These are phyloP conservation scores for Carpinus fangiana DNA, from an alignment of 306 rosid species.

Conservation along the genomic window DNA sequence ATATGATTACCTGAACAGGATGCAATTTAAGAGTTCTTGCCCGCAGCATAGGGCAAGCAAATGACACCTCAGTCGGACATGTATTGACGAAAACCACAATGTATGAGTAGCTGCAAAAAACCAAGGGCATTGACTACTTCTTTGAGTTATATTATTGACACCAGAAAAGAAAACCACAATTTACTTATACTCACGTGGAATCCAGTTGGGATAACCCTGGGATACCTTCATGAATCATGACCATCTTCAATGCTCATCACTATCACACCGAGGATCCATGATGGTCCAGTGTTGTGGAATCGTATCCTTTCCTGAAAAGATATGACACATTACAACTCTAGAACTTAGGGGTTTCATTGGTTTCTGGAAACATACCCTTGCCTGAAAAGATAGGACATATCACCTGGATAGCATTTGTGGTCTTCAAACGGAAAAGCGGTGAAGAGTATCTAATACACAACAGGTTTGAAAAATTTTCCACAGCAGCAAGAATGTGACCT, in stretches of 20 bases:
- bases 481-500: constrained; percentile 54
- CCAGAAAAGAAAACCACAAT: constrained; percentile 17
- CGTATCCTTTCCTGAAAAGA: constrained; percentile 57
- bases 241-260: constrained; percentile 98
- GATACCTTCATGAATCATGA: constrained; percentile 50
- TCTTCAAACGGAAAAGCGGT: constrained; percentile 85
- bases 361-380: constrained; percentile 3
- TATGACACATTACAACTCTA: constrained; percentile 6
- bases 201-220: constrained; percentile 86
- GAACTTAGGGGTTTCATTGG: constrained; percentile 14
- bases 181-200: constrained; percentile 63
- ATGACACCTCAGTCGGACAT: constrained; percentile 70
- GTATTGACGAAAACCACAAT: constrained; percentile 74
- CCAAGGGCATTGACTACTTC: constrained; percentile 24
- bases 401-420: constrained; percentile 83
- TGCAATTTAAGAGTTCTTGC: constrained; percentile 70
- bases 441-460: constrained; percentile 87
- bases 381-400: constrained; percentile 9
- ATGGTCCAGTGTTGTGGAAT: constrained; percentile 78
- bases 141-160: constrained; percentile 6
- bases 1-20: constrained; percentile 68
- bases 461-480: constrained; percentile 66
- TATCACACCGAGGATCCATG: constrained; percentile 62
- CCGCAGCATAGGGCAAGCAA: constrained; percentile 48
- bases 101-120: constrained; percentile 63